Base-by-base conservation (phyloP, 2,329 filamentous ascomycete genomes). In the Akanthomyces lecanii region DNA sequence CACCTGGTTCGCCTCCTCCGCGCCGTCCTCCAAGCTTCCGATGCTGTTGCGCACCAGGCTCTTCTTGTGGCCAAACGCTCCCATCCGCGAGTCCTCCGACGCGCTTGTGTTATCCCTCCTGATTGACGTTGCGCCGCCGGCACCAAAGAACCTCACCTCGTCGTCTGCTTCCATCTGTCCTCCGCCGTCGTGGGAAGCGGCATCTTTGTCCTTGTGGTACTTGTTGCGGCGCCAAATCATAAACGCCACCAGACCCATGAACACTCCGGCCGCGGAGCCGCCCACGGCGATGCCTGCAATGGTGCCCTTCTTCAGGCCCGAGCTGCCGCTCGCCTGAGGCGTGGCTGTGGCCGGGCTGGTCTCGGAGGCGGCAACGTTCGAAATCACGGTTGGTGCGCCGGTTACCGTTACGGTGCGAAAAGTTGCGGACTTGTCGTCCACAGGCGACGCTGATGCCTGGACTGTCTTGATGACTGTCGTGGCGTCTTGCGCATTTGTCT, bases 31-130 rank as follows among this genome's bases (percentile, higher is more conserved):
- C 47, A 60, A 23, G 14, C 57, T 60, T 23, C 57, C 57, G 16
- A 38, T 60, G 25, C 57, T 60, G 47, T 60, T 60, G 21, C 57
- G 47, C 16, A 25, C 51, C 47, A 60, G 36, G 7, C 14, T 30
- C 57, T 51, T 51, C 5, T 52, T 60, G 21, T 60, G 57, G 23
- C 57, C 57, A 42, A 60, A 60, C 47, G 57, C 57, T 1, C 47
- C 57, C 57, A 60, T 60, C 25, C 57, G 57, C 47, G 57, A 60
- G 36, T 60, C 57, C 23, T 50, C 57, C 23, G 57, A 60, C 33
- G 57, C 57, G 47, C 47, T 60, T 36, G 57, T 60, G 25, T 60
- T 60, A 47, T 60, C 57, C 12, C 57, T 38, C 16, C 21, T 21
- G 5, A 60, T 60, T 11, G 44, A 18, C 36, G 47, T 52, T 47